Conservation (phyloP, 2,329 filamentous ascomycete genomes). For the Byssochlamys sp. region DNA sequence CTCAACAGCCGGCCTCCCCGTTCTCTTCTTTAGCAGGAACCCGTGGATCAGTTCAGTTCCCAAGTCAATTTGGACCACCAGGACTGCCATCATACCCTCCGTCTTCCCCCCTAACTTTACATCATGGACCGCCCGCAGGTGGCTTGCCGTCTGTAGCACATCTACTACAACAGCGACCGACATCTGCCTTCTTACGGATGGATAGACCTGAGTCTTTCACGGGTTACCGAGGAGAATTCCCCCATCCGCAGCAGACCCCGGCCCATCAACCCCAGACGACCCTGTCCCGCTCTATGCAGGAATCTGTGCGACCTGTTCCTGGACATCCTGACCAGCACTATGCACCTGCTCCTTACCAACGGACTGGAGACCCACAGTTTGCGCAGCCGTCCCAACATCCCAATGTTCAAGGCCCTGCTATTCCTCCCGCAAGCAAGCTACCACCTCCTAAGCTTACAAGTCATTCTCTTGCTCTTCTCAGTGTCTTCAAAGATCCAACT, state of each 20-base stretch:
- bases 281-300: constrained; percentile 6
- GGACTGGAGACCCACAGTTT: constrained; percentile 38
- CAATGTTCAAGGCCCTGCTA: constrained; percentile 33
- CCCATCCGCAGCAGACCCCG: constrained; percentile 13
- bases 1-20: not conserved
- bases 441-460: constrained; percentile 50
- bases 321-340: constrained; percentile 12
- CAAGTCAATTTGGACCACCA: not conserved
- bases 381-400: constrained; percentile 25
- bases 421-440: constrained; percentile 49
- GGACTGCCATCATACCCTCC: not conserved
- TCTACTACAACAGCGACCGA: constrained; percentile 6
- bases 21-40: not conserved
- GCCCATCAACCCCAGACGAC: constrained; percentile 14
- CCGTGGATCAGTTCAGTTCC: not conserved
- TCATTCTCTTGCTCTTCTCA: constrained; percentile 50
- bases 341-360: constrained; percentile 36
- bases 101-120: constrained; percentile 1
- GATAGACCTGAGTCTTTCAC: constrained; percentile 12
- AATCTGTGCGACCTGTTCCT: constrained; percentile 5
- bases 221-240: constrained; percentile 8
- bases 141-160: constrained; percentile 3
- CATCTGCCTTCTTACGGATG: constrained; percentile 5
- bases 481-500: constrained; percentile 43
- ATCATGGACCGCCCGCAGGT: not conserved